Evolutionary conservation across 352 stramenopile genomes (phyloP).

Genomic region (Aphanomyces invadans): DNA sequence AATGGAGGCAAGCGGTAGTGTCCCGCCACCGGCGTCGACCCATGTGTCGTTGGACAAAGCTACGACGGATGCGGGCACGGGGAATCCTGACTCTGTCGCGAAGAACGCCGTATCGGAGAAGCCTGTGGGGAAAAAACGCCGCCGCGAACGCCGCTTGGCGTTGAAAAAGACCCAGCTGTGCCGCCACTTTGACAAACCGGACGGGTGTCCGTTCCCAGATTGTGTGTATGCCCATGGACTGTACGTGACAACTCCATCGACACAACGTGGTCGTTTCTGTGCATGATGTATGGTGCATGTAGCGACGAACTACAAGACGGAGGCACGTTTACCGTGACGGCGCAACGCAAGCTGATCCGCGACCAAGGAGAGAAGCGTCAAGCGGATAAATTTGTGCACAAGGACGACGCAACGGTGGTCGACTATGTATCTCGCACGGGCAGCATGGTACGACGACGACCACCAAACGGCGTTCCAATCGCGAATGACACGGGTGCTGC

Average conservation of each 20-base stretch:
- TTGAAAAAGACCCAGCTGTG: slow-evolving; percentile 73
- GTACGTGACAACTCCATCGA: slow-evolving; percentile 17
- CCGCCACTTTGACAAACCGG: slow-evolving; percentile 80
- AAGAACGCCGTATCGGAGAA: not conserved
- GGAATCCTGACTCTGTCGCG: not conserved
- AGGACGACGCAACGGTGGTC: slow-evolving; percentile 30
- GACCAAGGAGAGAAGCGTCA: slow-evolving; percentile 57
- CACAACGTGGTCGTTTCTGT: not conserved
- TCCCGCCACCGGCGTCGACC: not conserved
- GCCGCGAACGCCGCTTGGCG: slow-evolving; percentile 50
- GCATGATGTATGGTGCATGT: not conserved
- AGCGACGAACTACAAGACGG: slow-evolving; percentile 53
- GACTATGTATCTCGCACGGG: slow-evolving; percentile 43
- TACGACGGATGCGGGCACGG: not conserved
- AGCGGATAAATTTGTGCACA: slow-evolving; percentile 49
- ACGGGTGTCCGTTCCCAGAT: slow-evolving; percentile 71
- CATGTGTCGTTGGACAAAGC: not conserved
- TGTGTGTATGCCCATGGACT: slow-evolving; percentile 72
- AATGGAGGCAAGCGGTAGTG: slow-evolving; percentile 17
- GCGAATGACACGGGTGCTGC: no score
- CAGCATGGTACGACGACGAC: slow-evolving; percentile 46
- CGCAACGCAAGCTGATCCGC: slow-evolving; percentile 71
- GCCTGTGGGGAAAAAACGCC: slow-evolving; percentile 47
- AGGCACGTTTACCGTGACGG: slow-evolving; percentile 46
- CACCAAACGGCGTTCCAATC: no score